These are phyloP conservation scores for Venturia effusa DNA, from an alignment of 2,329 filamentous ascomycete species.

Conservation along the genomic window DNA sequence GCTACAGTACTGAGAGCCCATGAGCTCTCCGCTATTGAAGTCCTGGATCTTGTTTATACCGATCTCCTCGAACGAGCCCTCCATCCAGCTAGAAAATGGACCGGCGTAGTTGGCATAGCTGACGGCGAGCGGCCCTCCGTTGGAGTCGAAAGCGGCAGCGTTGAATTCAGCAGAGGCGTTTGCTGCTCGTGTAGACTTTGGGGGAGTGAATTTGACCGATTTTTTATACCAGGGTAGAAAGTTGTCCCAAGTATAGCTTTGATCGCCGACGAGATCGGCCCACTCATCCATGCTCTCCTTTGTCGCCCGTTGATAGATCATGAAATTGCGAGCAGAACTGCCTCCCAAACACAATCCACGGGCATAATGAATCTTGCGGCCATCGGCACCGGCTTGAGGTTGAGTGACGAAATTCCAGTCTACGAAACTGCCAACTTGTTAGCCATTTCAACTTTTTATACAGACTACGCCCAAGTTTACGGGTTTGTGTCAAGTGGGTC, in stretches of 20 bases:
- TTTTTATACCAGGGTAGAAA: constrained; percentile 22
- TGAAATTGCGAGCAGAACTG: constrained; percentile 9
- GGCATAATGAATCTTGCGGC: constrained; percentile 17
- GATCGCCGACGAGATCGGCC: constrained; percentile 22
- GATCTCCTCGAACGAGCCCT: not conserved
- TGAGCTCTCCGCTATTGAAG: constrained; percentile 5
- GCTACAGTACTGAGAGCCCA: not conserved
- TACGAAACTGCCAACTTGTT: no score
- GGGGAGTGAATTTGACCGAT: constrained; percentile 20
- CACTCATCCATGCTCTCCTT: constrained; percentile 13
- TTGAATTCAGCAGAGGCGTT: constrained; percentile 19
- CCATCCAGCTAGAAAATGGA: constrained; percentile 1
- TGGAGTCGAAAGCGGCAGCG: constrained; percentile 3
- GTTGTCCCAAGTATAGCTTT: constrained; percentile 21
- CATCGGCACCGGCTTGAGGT: constrained; percentile 16
- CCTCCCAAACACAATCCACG: constrained; percentile 21
- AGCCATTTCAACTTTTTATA: no score
- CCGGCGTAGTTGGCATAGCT: constrained; percentile 6
- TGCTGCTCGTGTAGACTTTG: constrained; percentile 17
- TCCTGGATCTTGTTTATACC: not conserved
- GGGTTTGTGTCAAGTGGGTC: constrained; percentile 17
- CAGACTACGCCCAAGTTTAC: no score
- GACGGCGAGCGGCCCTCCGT: constrained; percentile 9
- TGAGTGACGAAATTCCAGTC: constrained; percentile 21
- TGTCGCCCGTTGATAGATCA: constrained; percentile 10